Base-by-base conservation (phyloP, 371 early-diverging fungal species). In the Mortierella sp. region DNA sequence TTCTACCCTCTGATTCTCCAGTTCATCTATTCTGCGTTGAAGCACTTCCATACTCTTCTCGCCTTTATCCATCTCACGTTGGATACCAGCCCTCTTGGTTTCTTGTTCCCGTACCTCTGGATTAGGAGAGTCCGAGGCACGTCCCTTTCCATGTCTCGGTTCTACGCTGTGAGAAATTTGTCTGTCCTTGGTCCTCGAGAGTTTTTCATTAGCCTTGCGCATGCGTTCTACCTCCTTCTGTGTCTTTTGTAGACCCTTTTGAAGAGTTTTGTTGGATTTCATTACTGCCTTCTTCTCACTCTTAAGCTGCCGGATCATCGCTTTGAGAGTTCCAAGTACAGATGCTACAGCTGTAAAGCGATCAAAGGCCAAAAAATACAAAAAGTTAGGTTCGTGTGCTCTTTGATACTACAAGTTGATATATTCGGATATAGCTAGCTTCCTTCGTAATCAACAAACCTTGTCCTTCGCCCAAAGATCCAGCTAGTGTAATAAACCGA, bases 391-490 rank as follows among this genome's bases (percentile, higher is more conserved):
- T 3, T 0, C 3, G 16, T 9, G 9, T 24, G 52, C 1, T 52
- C 52, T 24, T 52, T 52, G 52, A 52, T 3, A 12, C 18, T n/a
- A 43, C 43, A 11, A 30, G 30, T 16, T 43, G 0, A 16, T 8
- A 9, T 0, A 43, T 43, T 43, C 43, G 16, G 30, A 43, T 16
- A 43, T 43, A 43, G 10, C 43, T 9, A n/a, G 2, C 47, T 52
- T 24, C 24, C 22, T 52, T 24, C 18, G 18, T 52, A 22, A 10
- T 26, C 24, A 9, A 40, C 64, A 26, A 49, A 79, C 80, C 75
- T 79, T 79, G 80, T 24, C 80, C 80, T 55, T 79, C 75, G 3
- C 80, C 80, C 16, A 79, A 16, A 0, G 67, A 49, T 8, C 67
- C 79, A 22, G 79, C 73, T 10, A 73, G 37, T 14, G 66, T 74